Evolutionary conservation across 768 basidiomycete genomes (phyloP).

Genomic region (Leccinellum luteum): DNA sequence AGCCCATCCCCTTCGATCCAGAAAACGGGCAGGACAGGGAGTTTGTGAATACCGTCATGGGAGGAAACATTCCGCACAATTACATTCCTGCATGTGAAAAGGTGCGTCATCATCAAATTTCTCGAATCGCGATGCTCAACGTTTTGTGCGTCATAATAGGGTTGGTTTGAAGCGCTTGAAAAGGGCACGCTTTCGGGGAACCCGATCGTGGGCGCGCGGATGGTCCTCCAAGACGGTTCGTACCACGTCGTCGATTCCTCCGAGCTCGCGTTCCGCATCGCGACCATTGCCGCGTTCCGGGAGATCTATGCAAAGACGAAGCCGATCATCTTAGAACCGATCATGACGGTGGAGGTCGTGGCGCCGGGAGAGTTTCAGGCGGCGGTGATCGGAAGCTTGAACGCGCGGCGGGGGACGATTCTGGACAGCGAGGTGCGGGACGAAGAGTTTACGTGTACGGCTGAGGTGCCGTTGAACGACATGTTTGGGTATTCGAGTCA

Average conservation of each 20-base stretch:
- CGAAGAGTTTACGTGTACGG: slow-evolving; percentile 90
- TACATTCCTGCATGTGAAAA: slow-evolving; percentile 96
- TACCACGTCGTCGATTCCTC: slow-evolving; percentile 95
- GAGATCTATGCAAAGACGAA: slow-evolving; percentile 78
- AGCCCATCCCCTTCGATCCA: slow-evolving; percentile 74
- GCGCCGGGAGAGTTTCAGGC: slow-evolving; percentile 97
- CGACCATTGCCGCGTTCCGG: slow-evolving; percentile 88
- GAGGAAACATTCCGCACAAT: slow-evolving; percentile 85
- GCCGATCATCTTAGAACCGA: slow-evolving; percentile 90
- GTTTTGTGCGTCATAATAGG: slow-evolving; percentile 44
- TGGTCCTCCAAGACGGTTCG: slow-evolving; percentile 89
- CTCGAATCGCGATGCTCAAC: not conserved
- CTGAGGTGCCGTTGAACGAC: slow-evolving; percentile 93
- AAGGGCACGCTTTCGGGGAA: slow-evolving; percentile 90
- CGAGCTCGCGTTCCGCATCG: slow-evolving; percentile 91
- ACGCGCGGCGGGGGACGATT: slow-evolving; percentile 89
- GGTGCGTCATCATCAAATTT: slow-evolving; percentile 41
- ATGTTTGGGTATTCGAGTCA: slow-evolving; percentile 98
- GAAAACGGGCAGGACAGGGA: slow-evolving; percentile 80
- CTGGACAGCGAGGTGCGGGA: slow-evolving; percentile 95
- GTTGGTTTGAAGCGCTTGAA: slow-evolving; percentile 91
- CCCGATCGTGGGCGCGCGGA: slow-evolving; percentile 77
- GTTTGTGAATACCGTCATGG: slow-evolving; percentile 88
- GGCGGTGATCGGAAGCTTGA: slow-evolving; percentile 91
- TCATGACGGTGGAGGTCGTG: slow-evolving; percentile 97